Percentiles rank a stretch among this genome's conserved stretches.
These are phyloP conservation scores for Neurospora sp. DNA, from an alignment of 495 filamentous ascomycete species.

Conservation along the genomic window DNA sequence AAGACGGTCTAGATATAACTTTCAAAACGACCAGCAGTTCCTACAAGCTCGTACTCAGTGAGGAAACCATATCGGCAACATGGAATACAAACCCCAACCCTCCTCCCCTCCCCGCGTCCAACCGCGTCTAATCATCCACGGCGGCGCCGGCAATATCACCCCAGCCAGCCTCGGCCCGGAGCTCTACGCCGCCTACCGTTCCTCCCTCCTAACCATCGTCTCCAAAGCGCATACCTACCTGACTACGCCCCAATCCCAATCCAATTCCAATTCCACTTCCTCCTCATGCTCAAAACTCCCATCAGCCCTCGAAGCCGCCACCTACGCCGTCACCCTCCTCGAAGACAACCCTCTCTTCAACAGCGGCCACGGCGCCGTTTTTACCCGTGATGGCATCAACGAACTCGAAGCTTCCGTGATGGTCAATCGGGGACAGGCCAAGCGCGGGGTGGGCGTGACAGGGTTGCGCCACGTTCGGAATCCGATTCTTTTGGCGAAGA, in stretches of 20 bases:
- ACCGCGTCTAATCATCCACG: conserved; percentile 75
- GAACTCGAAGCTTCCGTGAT: conserved; percentile 89
- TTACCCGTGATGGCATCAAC: conserved; percentile 69
- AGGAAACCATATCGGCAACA: not conserved
- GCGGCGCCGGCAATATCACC: conserved; percentile 75
- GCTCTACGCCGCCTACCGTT: conserved; percentile 49
- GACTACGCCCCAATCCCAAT: conserved; percentile 11
- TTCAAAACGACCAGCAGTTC: too few species aligned
- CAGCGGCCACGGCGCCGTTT: conserved; percentile 74
- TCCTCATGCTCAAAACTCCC: conserved; percentile 11
- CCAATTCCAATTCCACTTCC: not conserved
- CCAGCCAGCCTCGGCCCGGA: conserved; percentile 53
- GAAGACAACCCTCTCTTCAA: conserved; percentile 84
- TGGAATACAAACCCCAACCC: conserved; percentile 22
- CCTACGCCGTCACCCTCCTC: conserved; percentile 63
- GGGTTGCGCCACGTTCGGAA: conserved; percentile 64
- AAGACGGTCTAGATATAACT: not conserved
- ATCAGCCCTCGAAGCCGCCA: conserved; percentile 60
- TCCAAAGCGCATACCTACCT: conserved; percentile 28
- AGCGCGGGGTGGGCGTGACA: conserved; percentile 68
- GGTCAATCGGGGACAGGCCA: conserved; percentile 63
- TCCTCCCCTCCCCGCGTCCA: conserved; percentile 11
- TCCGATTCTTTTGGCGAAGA: conserved; percentile 64
- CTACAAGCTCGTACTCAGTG: too few species aligned
- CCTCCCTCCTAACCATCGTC: conserved; percentile 53